phyloP scores from a whole-genome alignment of 148 eudicot species.

The Hydrangea macrophylla region DNA sequence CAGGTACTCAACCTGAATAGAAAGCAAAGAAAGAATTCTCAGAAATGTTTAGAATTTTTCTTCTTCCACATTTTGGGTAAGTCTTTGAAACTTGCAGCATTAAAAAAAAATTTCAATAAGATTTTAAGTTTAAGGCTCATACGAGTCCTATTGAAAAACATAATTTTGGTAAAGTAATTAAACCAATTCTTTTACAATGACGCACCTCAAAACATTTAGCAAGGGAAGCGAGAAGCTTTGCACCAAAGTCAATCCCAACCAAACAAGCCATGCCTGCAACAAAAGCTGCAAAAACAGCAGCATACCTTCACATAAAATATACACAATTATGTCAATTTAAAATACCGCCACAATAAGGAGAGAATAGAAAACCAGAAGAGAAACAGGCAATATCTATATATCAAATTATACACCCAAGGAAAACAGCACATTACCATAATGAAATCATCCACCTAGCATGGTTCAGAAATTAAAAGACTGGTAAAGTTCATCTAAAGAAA shows the following conservation, averaged over 20 bases:
- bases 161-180: not conserved
- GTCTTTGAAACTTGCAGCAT: conserved; percentile 6
- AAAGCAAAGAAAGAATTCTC: conserved; percentile 7
- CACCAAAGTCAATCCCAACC: conserved; percentile 95
- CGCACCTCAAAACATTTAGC: conserved; percentile 85
- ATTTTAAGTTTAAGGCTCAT: not conserved
- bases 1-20: conserved; percentile 64
- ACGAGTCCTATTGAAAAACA: not conserved
- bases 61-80: not conserved
- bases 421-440: not conserved
- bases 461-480: not conserved
- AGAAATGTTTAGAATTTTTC: too few relatives aligned
- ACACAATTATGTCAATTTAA: conserved; percentile 19
- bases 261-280: conserved; percentile 85
- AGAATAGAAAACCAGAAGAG: not conserved
- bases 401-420: not conserved
- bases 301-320: conserved; percentile 53
- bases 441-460: not conserved
- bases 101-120: not conserved
- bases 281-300: conserved; percentile 90
- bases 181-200: not conserved
- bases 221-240: conserved; percentile 76
- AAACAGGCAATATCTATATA: not conserved
- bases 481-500: not conserved
- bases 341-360: not conserved